Percentiles rank a stretch among this genome's conserved stretches.
phyloP scores from a whole-genome alignment of 345 rosid genomes.

The Adansonia digitata region DNA sequence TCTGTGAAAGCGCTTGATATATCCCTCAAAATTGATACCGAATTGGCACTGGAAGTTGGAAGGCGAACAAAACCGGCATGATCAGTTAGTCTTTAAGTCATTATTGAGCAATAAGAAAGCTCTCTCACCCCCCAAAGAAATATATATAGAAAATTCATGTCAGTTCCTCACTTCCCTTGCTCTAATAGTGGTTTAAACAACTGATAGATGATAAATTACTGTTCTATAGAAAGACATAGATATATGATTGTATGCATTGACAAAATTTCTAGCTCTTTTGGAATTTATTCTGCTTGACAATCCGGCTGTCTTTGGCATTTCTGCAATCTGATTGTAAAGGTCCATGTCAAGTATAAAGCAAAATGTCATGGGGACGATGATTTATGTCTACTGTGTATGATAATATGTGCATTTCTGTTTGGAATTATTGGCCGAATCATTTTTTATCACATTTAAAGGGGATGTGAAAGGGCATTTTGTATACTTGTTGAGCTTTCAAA shows the following conservation, averaged over 20 bases:
- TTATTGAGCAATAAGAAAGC: neutral
- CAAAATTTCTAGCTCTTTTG: conserved; percentile 1
- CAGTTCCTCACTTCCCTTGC: neutral
- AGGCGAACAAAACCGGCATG: conserved; percentile 86
- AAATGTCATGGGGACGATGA: neutral
- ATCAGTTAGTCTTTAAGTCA: neutral
- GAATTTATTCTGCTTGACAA: neutral
- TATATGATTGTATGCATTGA: neutral
- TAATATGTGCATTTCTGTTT: neutral
- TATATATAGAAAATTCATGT: neutral
- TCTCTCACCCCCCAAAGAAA: neutral
- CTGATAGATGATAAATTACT: neutral
- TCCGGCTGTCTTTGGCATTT: neutral
- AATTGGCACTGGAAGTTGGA: conserved; percentile 84
- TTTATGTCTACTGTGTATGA: neutral
- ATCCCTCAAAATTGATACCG: conserved; percentile 89
- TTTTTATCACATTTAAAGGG: neutral
- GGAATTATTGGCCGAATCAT: neutral
- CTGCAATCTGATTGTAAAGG: neutral
- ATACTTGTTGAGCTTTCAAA: neutral
- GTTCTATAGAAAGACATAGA: no score
- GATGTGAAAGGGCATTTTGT: neutral
- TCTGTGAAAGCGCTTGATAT: conserved; percentile 90
- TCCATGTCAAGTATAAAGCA: neutral
- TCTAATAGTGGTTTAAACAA: neutral